Percentiles rank a stretch among this genome's conserved stretches.
phyloP scores from a whole-genome alignment of 148 eudicot species.

The Spergularia marina region DNA sequence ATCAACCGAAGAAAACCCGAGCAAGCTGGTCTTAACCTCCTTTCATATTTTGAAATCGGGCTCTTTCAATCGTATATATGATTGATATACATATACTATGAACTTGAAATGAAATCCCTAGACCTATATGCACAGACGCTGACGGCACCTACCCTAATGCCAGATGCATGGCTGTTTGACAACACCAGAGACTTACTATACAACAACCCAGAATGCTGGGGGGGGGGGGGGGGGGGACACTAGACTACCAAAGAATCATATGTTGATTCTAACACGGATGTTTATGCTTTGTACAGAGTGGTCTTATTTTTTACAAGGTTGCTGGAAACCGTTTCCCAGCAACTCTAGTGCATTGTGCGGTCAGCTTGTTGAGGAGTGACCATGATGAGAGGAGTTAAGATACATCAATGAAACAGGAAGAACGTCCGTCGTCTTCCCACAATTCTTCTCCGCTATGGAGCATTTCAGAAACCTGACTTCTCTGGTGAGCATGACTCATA shows the following conservation, averaged over 20 bases:
- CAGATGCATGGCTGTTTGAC: conserved; percentile 28
- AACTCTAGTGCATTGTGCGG: conserved; percentile 38
- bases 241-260: conserved; percentile 65
- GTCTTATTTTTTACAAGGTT: conserved; percentile 32
- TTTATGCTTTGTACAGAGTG: conserved; percentile 37
- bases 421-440: conserved; percentile 53
- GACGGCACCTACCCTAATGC: conserved; percentile 27
- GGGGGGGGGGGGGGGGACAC: conserved; percentile 22
- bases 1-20: neutral
- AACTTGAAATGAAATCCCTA: conserved; percentile 26
- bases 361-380: conserved; percentile 52
- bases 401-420: conserved; percentile 50
- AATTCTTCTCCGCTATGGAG: conserved; percentile 50
- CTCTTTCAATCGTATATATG: conserved; percentile 22
- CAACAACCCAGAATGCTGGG: conserved; percentile 58
- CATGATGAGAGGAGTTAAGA: conserved; percentile 29
- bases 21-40: conserved; percentile 25
- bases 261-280: conserved; percentile 59
- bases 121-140: conserved; percentile 33
- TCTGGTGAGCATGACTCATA: conserved; percentile 70
- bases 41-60: conserved; percentile 43
- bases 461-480: conserved; percentile 50
- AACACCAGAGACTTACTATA: conserved; percentile 56
- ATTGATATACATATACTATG: conserved; percentile 27
- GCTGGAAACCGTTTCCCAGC: conserved; percentile 67